A percentile compares a stretch with the other conserved stretches of the same genome.
phyloP scores from a whole-genome alignment of 2,329 filamentous ascomycete genomes.

The Colletotrichum liriopes region DNA sequence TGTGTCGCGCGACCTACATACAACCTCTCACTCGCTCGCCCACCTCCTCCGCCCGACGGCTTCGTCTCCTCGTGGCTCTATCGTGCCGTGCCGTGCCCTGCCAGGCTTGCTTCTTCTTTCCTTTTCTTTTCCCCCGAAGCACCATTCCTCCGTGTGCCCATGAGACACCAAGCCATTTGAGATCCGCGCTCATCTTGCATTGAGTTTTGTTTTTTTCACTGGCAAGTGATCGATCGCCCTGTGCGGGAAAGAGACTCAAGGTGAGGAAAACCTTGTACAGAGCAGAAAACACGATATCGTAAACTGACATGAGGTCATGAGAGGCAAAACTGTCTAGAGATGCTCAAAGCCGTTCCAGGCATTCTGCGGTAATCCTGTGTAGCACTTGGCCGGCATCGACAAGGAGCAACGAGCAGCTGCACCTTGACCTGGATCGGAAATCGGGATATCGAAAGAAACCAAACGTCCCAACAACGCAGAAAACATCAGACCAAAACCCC shows the following conservation, averaged over 20 bases:
- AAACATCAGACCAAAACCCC: conserved; percentile 25
- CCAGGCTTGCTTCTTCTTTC: not conserved
- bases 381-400: conserved; percentile 1
- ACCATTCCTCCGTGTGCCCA: not conserved
- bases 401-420: conserved; percentile 26
- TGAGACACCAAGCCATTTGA: not conserved
- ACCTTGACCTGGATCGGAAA: conserved; percentile 3
- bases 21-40: not conserved
- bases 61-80: not conserved
- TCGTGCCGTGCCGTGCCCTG: not conserved
- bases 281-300: conserved; percentile 23
- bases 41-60: not conserved
- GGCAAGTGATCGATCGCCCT: not conserved
- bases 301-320: conserved; percentile 16
- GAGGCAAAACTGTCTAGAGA: not conserved
- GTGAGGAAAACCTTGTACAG: conserved; percentile 28
- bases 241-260: conserved; percentile 11
- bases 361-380: not conserved
- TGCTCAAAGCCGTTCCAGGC: not conserved
- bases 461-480: conserved; percentile 13
- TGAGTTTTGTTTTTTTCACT: not conserved
- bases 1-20: conserved; percentile 15
- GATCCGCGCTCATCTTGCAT: not conserved
- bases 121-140: not conserved
- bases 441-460: conserved; percentile 12